Evolutionary conservation across 305 asterid genomes (phyloP).

Genomic region (Fraxinus platypoda): DNA sequence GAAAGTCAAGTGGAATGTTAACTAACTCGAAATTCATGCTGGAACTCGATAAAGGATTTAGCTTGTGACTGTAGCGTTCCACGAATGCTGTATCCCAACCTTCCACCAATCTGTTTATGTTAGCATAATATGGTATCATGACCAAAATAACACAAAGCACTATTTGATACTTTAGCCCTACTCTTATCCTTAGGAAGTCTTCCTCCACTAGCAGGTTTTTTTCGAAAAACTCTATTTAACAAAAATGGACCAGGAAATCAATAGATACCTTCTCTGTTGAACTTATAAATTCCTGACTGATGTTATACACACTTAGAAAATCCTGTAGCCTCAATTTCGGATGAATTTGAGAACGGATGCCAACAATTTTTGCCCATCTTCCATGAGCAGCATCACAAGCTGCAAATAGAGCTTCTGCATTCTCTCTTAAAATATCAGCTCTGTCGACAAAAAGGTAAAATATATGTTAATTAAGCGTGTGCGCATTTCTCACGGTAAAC

Average conservation of each 20-base stretch:
- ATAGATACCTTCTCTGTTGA: slow-evolving; percentile 82
- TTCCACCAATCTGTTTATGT: slow-evolving; percentile 92
- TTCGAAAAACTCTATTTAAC: not conserved
- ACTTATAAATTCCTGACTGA: slow-evolving; percentile 85
- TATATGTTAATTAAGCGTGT: slow-evolving; percentile 3
- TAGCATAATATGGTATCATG: slow-evolving; percentile 41
- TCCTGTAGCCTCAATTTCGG: slow-evolving; percentile 83
- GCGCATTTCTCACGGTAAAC: slow-evolving; percentile 10
- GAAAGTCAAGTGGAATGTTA: slow-evolving; percentile 22
- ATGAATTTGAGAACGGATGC: slow-evolving; percentile 92
- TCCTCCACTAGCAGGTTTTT: not conserved
- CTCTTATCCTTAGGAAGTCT: not conserved
- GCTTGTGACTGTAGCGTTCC: slow-evolving; percentile 98
- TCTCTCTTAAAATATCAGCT: slow-evolving; percentile 92
- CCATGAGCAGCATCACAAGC: slow-evolving; percentile 99
- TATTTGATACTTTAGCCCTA: not conserved
- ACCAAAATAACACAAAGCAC: slow-evolving; percentile 21
- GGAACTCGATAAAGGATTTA: slow-evolving; percentile 85
- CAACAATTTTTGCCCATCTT: slow-evolving; percentile 98
- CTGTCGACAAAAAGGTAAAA: slow-evolving; percentile 48
- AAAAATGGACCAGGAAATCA: slow-evolving; percentile 21
- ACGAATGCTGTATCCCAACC: slow-evolving; percentile 97
- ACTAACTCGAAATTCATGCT: slow-evolving; percentile 96
- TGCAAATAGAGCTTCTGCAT: slow-evolving; percentile 94
- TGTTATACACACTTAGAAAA: slow-evolving; percentile 76